These are phyloP conservation scores for Ogataea hybrid DNA, from an alignment of 1,139 yeast genomes.

Conservation along the genomic window DNA sequence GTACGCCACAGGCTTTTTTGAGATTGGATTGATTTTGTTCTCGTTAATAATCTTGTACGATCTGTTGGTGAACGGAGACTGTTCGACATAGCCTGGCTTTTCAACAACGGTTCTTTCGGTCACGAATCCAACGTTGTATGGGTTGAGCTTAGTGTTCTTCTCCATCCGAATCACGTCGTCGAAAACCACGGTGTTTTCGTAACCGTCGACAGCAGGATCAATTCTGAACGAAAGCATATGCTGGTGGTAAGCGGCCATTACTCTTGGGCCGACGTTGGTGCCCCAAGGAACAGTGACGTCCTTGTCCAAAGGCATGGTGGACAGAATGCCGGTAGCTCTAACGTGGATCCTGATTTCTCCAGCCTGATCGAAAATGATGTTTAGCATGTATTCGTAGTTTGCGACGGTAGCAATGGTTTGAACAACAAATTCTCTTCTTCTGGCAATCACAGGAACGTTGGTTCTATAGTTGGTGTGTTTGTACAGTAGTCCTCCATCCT, in stretches of 20 bases:
- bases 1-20: slow-evolving; percentile 80
- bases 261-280: slow-evolving; percentile 81
- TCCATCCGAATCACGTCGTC: slow-evolving; percentile 74
- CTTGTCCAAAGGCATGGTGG: slow-evolving; percentile 81
- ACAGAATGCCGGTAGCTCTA: slow-evolving; percentile 85
- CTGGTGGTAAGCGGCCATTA: slow-evolving; percentile 87
- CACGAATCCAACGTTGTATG: slow-evolving; percentile 73
- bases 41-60: slow-evolving; percentile 79
- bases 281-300: slow-evolving; percentile 79
- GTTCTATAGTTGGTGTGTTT: slow-evolving; percentile 88
- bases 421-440: slow-evolving; percentile 81
- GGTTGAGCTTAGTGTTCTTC: slow-evolving; percentile 54
- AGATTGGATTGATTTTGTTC: slow-evolving; percentile 69
- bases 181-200: slow-evolving; percentile 70
- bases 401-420: slow-evolving; percentile 91
- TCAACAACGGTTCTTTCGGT: slow-evolving; percentile 66
- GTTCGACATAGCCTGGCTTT: slow-evolving; percentile 70
- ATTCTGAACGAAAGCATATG: slow-evolving; percentile 81
- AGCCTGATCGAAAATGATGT: slow-evolving; percentile 76
- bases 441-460: slow-evolving; percentile 67
- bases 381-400: slow-evolving; percentile 82
- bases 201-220: slow-evolving; percentile 87
- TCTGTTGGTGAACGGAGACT: slow-evolving; percentile 74
- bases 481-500: slow-evolving; percentile 76
- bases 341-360: slow-evolving; percentile 82